A percentile compares a stretch with the other conserved stretches of the same genome.
phyloP scores from a whole-genome alignment of 768 basidiomycete genomes.

The Ephemerocybe angulata region DNA sequence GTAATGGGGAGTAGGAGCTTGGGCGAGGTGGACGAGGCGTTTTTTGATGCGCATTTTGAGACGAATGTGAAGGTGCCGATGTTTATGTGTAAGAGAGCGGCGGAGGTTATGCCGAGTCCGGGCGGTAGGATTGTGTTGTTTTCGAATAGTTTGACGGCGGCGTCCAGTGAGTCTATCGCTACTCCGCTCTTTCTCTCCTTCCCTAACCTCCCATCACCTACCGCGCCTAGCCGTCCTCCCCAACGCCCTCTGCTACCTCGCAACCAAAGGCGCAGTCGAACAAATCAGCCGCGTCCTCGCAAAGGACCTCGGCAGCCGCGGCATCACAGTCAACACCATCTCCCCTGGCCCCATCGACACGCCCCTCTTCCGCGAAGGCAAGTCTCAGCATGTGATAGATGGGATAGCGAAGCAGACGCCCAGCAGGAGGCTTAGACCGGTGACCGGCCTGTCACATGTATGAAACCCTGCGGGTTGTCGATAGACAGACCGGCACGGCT shows the following conservation, averaged over 20 bases:
- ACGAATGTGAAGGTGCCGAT: conserved; percentile 59
- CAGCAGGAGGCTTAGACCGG: conserved; percentile 42
- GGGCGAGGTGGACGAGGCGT: conserved; percentile 49
- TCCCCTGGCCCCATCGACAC: conserved; percentile 57
- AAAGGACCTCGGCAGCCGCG: conserved; percentile 51
- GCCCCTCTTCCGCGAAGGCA: conserved; percentile 52
- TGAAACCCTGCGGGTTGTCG: too few relatives aligned
- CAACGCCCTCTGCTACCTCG: conserved; percentile 47
- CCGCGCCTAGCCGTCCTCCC: conserved; percentile 39
- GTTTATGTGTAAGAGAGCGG: conserved; percentile 49
- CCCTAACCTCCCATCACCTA: background rate
- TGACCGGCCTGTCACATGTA: too few relatives aligned
- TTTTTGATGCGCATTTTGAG: conserved; percentile 48
- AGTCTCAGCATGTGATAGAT: conserved; percentile 43
- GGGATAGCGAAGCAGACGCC: conserved; percentile 45
- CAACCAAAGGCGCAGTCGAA: conserved; percentile 58
- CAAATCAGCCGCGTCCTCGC: conserved; percentile 55
- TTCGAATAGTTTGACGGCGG: conserved; percentile 45
- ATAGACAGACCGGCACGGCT: too few relatives aligned
- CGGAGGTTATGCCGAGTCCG: conserved; percentile 37
- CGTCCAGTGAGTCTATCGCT: conserved; percentile 29
- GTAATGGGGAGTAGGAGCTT: conserved; percentile 51
- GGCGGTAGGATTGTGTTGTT: conserved; percentile 58
- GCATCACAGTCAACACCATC: conserved; percentile 56
- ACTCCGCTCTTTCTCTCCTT: background rate